Evolutionary conservation across 2,329 filamentous ascomycete genomes (phyloP).

Genomic region (Phyllosticta capitalensis): DNA sequence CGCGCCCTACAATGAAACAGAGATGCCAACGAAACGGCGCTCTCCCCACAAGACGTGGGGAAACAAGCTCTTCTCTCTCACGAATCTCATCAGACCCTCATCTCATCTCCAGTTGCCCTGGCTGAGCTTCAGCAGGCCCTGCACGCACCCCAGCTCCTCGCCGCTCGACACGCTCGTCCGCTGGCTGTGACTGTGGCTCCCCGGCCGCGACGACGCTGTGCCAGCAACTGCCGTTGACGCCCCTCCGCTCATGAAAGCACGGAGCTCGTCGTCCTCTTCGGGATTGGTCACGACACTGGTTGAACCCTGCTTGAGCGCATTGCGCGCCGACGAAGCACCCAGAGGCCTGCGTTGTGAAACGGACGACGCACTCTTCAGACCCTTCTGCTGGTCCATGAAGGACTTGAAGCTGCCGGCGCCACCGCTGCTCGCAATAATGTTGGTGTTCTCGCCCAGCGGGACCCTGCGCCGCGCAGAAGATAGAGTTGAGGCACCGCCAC

Average conservation of each 20-base stretch:
- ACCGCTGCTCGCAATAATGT: conserved; percentile 30
- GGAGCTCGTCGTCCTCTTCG: conserved; percentile 54
- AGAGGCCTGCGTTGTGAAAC: not conserved
- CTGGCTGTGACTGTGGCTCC: conserved; percentile 42
- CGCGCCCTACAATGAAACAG: not conserved
- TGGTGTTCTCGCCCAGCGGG: conserved; percentile 37
- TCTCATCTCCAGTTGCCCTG: conserved; percentile 67
- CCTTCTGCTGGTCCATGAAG: conserved; percentile 20
- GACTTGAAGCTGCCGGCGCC: conserved; percentile 29
- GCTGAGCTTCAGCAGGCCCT: conserved; percentile 78
- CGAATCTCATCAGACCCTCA: not conserved
- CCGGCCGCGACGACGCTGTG: conserved; percentile 47
- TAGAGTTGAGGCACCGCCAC: conserved; percentile 15
- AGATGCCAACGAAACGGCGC: not conserved
- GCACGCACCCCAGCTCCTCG: conserved; percentile 75
- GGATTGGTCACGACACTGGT: conserved; percentile 19
- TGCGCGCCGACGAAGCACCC: not conserved
- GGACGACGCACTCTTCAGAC: not conserved
- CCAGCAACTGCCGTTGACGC: conserved; percentile 23
- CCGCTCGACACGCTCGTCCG: conserved; percentile 30
- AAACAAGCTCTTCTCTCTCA: not conserved
- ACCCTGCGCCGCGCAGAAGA: conserved; percentile 27
- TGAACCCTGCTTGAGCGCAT: not conserved
- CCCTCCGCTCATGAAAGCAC: conserved; percentile 61
- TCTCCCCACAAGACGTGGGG: not conserved